phyloP scores from a whole-genome alignment of 768 basidiomycete species.

The Tulasnella sp. region DNA sequence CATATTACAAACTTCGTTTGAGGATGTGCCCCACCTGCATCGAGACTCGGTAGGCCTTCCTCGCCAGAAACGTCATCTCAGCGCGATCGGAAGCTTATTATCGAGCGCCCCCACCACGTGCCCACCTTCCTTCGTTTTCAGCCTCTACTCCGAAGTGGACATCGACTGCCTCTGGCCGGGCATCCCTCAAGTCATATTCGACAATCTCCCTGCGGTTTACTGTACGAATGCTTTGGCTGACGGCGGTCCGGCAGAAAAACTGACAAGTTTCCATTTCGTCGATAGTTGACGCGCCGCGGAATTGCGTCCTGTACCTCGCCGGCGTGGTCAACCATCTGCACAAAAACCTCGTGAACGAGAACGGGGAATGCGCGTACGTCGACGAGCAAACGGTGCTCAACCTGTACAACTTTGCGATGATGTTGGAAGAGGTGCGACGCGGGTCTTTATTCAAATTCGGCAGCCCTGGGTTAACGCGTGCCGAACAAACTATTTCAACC shows the following conservation, averaged over 20 bases:
- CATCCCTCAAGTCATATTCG: background rate
- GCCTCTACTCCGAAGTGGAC: background rate
- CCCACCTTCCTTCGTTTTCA: background rate
- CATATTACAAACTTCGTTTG: background rate
- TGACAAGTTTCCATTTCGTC: too few relatives aligned
- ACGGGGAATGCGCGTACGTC: background rate
- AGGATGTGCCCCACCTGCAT: conserved; percentile 15
- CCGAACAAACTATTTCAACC: background rate
- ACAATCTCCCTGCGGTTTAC: background rate
- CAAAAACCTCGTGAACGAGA: background rate
- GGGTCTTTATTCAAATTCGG: background rate
- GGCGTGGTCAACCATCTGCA: background rate
- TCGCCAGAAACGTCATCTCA: background rate
- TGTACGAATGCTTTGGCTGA: background rate
- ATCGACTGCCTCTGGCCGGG: background rate
- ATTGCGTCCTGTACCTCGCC: background rate
- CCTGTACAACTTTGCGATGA: background rate
- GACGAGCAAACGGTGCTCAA: background rate
- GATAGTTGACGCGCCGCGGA: background rate
- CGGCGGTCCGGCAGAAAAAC: too few relatives aligned
- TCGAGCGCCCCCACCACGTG: background rate
- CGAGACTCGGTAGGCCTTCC: background rate
- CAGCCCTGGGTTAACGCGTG: too few relatives aligned
- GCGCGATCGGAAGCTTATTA: background rate
- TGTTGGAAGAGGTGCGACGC: conserved; percentile 5